Percentiles rank a stretch among this genome's conserved stretches.
phyloP scores from a whole-genome alignment of 768 basidiomycete species.

The Suillus ampliporus region DNA sequence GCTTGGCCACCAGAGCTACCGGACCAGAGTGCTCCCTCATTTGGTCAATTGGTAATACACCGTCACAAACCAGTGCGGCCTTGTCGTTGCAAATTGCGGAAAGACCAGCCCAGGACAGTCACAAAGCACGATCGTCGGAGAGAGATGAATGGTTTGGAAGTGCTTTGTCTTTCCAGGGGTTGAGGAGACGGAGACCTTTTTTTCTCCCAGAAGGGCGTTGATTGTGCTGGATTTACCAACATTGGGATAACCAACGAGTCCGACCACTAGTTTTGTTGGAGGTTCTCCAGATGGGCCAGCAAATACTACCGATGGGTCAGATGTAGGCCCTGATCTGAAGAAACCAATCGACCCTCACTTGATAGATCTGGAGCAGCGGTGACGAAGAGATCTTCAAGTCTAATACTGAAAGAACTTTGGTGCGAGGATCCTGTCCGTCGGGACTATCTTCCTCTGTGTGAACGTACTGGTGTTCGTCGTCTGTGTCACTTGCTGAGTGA shows the following conservation, averaged over 20 bases:
- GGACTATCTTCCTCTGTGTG: constrained; percentile 58
- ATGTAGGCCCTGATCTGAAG: background rate
- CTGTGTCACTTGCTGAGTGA: constrained; percentile 36
- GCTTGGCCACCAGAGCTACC: constrained; percentile 71
- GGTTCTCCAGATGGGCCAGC: constrained; percentile 57
- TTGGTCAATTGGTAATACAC: constrained; percentile 97
- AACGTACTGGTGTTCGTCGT: constrained; percentile 51
- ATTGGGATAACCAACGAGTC: constrained; percentile 97
- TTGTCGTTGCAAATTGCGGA: constrained; percentile 98
- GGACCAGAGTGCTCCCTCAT: constrained; percentile 93
- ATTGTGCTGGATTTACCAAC: constrained; percentile 99
- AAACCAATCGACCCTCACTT: constrained; percentile 46
- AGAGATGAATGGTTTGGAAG: constrained; percentile 97
- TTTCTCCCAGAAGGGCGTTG: constrained; percentile 93
- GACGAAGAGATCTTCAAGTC: constrained; percentile 88
- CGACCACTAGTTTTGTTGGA: constrained; percentile 74
- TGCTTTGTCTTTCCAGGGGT: constrained; percentile 99
- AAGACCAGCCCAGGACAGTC: constrained; percentile 99
- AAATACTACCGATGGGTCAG: constrained; percentile 55
- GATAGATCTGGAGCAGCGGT: constrained; percentile 72
- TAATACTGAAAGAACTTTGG: constrained; percentile 79
- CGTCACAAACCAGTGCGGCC: constrained; percentile 95
- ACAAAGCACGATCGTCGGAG: constrained; percentile 83
- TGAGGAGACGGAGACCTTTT: constrained; percentile 97
- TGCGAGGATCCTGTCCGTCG: constrained; percentile 65